A percentile compares a stretch with the other conserved stretches of the same genome.
phyloP scores from a whole-genome alignment of 225 moss, liverwort and hornwort genomes.

The Thuidium tamariscinum region DNA sequence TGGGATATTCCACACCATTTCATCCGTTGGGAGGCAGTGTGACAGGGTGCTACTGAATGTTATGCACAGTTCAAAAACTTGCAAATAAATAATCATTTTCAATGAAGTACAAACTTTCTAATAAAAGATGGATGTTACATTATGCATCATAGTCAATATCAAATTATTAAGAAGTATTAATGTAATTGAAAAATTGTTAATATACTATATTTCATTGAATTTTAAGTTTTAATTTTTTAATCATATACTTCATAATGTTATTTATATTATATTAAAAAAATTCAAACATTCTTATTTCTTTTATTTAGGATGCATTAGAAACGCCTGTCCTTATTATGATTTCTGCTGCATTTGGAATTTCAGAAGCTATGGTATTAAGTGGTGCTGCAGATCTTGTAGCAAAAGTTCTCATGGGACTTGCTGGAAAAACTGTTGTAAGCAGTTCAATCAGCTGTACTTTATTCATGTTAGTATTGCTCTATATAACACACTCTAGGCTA shows the following conservation, averaged over 20 bases:
- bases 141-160: no score
- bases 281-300: background rate
- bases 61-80: no score
- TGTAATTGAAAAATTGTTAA: background rate
- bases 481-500: slow-evolving; percentile 12
- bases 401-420: slow-evolving; percentile 78
- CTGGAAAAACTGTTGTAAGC: slow-evolving; percentile 87
- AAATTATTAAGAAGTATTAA: background rate
- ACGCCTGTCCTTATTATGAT: slow-evolving; percentile 93
- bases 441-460: slow-evolving; percentile 34
- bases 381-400: slow-evolving; percentile 84
- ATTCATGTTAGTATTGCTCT: slow-evolving; percentile 47
- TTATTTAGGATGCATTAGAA: slow-evolving; percentile 66
- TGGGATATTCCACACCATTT: no score
- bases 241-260: background rate
- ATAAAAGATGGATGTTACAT: rapidly evolving
- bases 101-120: no score
- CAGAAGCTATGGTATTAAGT: slow-evolving; percentile 94
- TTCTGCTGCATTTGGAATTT: slow-evolving; percentile 86
- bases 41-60: no score
- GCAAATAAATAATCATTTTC: no score
- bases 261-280: no score
- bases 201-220: no score
- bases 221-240: background rate
- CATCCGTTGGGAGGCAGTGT: no score